phyloP scores from a whole-genome alignment of 2,329 filamentous ascomycete genomes.

The Curvularia spicifera region DNA sequence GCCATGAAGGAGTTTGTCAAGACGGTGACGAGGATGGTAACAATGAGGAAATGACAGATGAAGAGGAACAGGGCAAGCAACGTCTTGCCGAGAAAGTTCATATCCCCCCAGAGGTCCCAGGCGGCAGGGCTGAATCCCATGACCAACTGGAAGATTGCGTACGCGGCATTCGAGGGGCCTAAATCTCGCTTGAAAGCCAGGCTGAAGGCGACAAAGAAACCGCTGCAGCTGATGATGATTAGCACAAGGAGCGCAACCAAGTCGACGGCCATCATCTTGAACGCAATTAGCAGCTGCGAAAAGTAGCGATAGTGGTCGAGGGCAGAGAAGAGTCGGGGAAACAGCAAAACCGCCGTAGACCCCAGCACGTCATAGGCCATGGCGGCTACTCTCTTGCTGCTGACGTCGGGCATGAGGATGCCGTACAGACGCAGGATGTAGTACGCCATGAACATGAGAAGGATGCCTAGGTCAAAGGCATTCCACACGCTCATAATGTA shows the following conservation, averaged over 20 bases:
- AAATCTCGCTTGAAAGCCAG: conserved; percentile 75
- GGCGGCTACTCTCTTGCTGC: conserved; percentile 72
- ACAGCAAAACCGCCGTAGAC: conserved; percentile 84
- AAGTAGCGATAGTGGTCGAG: conserved; percentile 97
- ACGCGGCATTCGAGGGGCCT: conserved; percentile 77
- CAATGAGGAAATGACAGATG: conserved; percentile 92
- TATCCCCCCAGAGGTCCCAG: conserved; percentile 86
- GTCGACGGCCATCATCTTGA: conserved; percentile 91
- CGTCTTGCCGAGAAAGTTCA: conserved; percentile 77
- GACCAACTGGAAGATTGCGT: conserved; percentile 88
- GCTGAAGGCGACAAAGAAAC: conserved; percentile 94
- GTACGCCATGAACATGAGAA: conserved; percentile 84
- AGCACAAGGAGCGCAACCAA: conserved; percentile 83
- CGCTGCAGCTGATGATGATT: conserved; percentile 86
- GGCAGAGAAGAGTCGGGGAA: conserved; percentile 90
- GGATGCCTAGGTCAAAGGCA: conserved; percentile 88
- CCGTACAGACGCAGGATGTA: conserved; percentile 90
- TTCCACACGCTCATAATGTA: conserved; percentile 99
- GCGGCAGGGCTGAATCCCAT: conserved; percentile 97
- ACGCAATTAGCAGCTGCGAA: conserved; percentile 90
- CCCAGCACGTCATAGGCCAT: conserved; percentile 95
- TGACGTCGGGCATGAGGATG: conserved; percentile 77
- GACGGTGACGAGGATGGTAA: conserved; percentile 95
- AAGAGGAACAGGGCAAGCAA: conserved; percentile 85
- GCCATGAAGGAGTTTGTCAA: conserved; percentile 95